phyloP scores from a whole-genome alignment of 371 early-diverging fungal genomes.

The Mortierella sp. region DNA sequence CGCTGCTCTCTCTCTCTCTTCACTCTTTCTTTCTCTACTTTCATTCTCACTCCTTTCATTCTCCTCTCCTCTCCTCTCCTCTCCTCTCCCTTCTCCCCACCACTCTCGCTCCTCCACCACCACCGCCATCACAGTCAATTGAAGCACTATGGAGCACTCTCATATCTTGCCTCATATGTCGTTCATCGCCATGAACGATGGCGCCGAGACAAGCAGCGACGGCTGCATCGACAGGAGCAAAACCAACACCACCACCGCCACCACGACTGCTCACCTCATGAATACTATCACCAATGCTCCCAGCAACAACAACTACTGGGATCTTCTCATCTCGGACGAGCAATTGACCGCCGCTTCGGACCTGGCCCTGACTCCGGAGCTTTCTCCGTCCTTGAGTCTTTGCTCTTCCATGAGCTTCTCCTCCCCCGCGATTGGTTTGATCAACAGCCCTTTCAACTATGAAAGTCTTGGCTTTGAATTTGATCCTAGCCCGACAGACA shows the following conservation, averaged over 20 bases:
- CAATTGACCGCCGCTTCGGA: slow-evolving; percentile 3
- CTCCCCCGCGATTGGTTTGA: slow-evolving; percentile 29
- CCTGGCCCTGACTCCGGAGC: slow-evolving; percentile 33
- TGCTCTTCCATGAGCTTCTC: slow-evolving; percentile 21
- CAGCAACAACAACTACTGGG: slow-evolving; percentile 15
- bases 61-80: no score
- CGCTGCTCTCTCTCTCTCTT: background rate
- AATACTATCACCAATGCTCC: background rate
- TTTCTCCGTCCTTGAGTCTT: slow-evolving; percentile 25
- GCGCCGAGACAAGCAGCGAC: slow-evolving; percentile 10
- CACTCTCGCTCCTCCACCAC: background rate
- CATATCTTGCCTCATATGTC: slow-evolving; percentile 22
- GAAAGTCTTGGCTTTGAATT: slow-evolving; percentile 29
- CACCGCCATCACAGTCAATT: slow-evolving; percentile 7
- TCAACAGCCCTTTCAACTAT: slow-evolving; percentile 31
- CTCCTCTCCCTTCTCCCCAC: no score
- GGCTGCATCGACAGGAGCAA: slow-evolving; percentile 8
- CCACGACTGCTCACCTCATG: slow-evolving; percentile 1
- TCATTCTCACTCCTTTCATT: background rate
- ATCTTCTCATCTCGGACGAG: slow-evolving; percentile 5
- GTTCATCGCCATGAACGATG: slow-evolving; percentile 11
- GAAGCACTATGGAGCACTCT: slow-evolving; percentile 12
- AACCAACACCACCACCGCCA: slow-evolving; percentile 3
- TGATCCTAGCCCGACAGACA: slow-evolving; percentile 21
- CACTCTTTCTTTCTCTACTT: background rate